Evolutionary conservation across 1,284 basidiomycete genomes (phyloP).

Genomic region (Pseudozyma tsukubaensis): DNA sequence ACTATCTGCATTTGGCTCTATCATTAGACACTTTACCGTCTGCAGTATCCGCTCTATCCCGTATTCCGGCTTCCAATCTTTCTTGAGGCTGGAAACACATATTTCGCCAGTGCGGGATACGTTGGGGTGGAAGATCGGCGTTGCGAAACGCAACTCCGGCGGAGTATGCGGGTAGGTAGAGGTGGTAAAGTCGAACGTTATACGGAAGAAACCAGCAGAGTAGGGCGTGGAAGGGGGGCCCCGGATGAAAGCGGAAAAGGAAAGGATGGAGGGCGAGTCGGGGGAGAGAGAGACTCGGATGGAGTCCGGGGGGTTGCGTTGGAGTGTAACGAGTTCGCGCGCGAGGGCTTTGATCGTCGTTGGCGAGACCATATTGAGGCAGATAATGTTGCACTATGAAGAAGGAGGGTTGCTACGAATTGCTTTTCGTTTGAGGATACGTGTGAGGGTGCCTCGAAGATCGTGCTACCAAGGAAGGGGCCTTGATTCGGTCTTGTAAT

Average conservation of each 20-base stretch:
- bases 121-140: conserved; percentile 92
- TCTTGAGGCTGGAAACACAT: conserved; percentile 96
- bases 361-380: conserved; percentile 30
- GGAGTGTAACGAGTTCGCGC: conserved; percentile 32
- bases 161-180: conserved; percentile 46
- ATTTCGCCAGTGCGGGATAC: conserved; percentile 90
- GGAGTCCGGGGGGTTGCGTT: conserved; percentile 21
- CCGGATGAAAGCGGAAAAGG: conserved; percentile 34
- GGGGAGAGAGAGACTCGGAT: conserved; percentile 43
- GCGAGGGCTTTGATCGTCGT: conserved; percentile 30
- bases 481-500: too few relatives aligned
- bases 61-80: conserved; percentile 92
- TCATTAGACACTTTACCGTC: conserved; percentile 87
- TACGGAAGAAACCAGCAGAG: conserved; percentile 64
- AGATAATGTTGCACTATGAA: neutral
- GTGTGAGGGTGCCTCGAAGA: too few relatives aligned
- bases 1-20: conserved; percentile 94
- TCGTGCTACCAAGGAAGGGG: too few relatives aligned
- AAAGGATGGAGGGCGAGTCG: conserved; percentile 27
- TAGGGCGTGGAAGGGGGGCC: conserved; percentile 86
- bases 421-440: too few relatives aligned
- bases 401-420: neutral
- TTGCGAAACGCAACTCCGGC: conserved; percentile 30
- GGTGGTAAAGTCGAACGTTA: conserved; percentile 46
- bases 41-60: conserved; percentile 90